Conservation (phyloP, 2,329 filamentous ascomycete genomes). For the Drechslera avenae region DNA sequence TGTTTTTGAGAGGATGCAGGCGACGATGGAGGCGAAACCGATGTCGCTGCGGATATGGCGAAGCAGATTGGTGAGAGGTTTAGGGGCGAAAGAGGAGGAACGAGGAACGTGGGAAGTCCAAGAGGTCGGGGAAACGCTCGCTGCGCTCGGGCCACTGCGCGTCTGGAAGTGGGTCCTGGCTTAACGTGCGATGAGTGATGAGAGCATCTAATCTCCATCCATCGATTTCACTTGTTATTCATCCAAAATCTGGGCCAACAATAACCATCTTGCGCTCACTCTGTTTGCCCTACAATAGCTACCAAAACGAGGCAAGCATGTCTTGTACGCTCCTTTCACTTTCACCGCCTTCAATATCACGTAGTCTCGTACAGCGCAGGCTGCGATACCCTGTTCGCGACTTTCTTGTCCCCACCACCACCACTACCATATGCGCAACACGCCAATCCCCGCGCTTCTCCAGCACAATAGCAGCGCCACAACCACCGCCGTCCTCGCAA, state of each 20-base stretch:
- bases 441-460: conserved; percentile 21
- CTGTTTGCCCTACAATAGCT: conserved; percentile 11
- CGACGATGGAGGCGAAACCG: conserved; percentile 8
- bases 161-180: conserved; percentile 22
- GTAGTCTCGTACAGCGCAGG: conserved; percentile 7
- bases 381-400: conserved; percentile 24
- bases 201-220: conserved; percentile 23
- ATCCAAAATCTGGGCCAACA: neutral
- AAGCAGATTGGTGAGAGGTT: conserved; percentile 18
- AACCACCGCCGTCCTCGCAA: conserved; percentile 4
- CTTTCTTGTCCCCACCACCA: conserved; percentile 36
- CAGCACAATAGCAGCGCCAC: conserved; percentile 11
- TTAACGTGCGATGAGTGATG: conserved; percentile 20
- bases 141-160: conserved; percentile 27
- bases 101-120: conserved; percentile 22
- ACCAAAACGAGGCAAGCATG: conserved; percentile 16
- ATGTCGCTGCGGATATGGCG: conserved; percentile 11
- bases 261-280: conserved; percentile 8
- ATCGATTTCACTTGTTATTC: conserved; percentile 6
- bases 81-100: conserved; percentile 24
- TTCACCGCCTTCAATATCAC: conserved; percentile 24
- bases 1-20: neutral
- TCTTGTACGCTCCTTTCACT: conserved; percentile 20
- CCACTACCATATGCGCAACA: conserved; percentile 11
- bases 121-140: conserved; percentile 30